phyloP scores from a whole-genome alignment of 306 rosid species.

The Rosa chinensis region DNA sequence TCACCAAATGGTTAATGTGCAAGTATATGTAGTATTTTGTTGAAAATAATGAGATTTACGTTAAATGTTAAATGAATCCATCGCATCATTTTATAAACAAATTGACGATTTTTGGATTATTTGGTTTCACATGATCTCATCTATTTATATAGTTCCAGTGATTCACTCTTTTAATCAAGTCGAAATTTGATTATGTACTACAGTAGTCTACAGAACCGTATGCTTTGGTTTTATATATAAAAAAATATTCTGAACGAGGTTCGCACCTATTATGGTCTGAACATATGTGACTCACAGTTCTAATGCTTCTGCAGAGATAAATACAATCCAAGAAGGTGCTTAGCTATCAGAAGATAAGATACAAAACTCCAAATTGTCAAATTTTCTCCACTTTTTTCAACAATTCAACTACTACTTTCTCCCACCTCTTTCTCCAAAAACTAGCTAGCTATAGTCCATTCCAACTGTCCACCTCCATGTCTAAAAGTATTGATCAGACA shows the following conservation, averaged over 20 bases:
- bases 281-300: background rate
- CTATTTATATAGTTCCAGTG: too few species aligned
- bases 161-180: background rate
- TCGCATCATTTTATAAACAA: background rate
- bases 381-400: background rate
- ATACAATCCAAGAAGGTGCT: constrained; percentile 4
- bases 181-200: background rate
- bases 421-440: background rate
- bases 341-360: background rate
- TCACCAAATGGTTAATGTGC: too few species aligned
- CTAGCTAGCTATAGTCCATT: constrained; percentile 2
- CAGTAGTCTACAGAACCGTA: background rate
- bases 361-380: background rate
- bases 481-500: background rate
- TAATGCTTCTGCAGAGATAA: background rate
- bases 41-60: background rate
- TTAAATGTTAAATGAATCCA: background rate
- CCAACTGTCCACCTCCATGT: background rate
- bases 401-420: background rate
- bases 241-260: constrained; percentile 2
- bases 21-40: background rate
- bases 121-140: background rate
- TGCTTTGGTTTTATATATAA: background rate
- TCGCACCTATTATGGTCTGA: background rate
- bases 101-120: background rate